Percentiles rank a stretch among this genome's conserved stretches.
These are phyloP conservation scores for Verticillium nubilum DNA, from an alignment of 2,329 filamentous ascomycete genomes.

Conservation along the genomic window DNA sequence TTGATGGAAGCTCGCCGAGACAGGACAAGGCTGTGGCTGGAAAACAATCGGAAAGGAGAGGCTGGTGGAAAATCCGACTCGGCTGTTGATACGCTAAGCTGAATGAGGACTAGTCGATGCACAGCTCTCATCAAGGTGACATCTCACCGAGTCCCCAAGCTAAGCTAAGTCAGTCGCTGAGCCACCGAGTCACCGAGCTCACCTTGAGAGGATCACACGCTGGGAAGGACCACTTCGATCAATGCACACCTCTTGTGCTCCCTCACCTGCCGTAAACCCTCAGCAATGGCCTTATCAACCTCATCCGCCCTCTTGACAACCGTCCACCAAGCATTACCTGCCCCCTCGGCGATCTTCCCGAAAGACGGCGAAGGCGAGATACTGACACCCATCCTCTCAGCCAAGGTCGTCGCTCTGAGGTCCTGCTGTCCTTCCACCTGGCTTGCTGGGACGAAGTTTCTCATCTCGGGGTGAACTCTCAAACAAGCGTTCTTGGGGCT, in stretches of 20 bases:
- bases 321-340: constrained; percentile 14
- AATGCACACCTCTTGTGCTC: constrained; percentile 13
- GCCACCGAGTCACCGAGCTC: neutral
- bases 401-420: constrained; percentile 4
- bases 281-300: constrained; percentile 9
- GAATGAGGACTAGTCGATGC: neutral
- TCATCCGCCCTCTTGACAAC: constrained; percentile 8
- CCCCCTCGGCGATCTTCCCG: constrained; percentile 16
- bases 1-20: neutral
- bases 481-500: constrained; percentile 12
- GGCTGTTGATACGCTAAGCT: neutral
- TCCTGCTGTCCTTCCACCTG: neutral
- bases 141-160: neutral
- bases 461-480: constrained; percentile 13
- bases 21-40: neutral
- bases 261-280: constrained; percentile 11
- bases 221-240: constrained; percentile 11
- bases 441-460: neutral
- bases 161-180: no score
- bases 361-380: constrained; percentile 13
- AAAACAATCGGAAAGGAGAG: neutral
- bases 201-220: constrained; percentile 2
- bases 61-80: neutral
- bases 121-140: neutral
- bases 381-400: constrained; percentile 10